Percentiles rank a stretch among this genome's conserved stretches.
These are phyloP conservation scores for Thozetella sp. DNA, from an alignment of 495 filamentous ascomycete genomes.

Conservation along the genomic window DNA sequence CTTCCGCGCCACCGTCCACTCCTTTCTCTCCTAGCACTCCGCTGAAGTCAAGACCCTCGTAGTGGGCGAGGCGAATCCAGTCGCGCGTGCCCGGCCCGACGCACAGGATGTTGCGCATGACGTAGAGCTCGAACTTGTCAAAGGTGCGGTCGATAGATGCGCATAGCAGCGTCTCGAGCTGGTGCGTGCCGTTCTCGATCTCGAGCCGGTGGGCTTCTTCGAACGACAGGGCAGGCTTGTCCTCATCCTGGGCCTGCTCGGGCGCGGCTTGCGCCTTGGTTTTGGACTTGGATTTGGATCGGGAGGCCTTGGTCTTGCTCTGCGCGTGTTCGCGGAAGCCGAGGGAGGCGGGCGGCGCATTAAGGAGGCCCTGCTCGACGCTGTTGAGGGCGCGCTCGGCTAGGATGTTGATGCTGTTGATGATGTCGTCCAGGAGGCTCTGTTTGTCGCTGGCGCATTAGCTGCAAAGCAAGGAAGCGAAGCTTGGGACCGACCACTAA, in stretches of 20 bases:
- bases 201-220: slow-evolving; percentile 67
- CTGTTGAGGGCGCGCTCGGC: slow-evolving; percentile 82
- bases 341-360: slow-evolving; percentile 68
- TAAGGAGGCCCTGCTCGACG: slow-evolving; percentile 78
- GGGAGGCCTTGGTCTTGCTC: slow-evolving; percentile 34
- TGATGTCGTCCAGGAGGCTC: slow-evolving; percentile 95
- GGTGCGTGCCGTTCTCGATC: slow-evolving; percentile 87
- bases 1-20: slow-evolving; percentile 8
- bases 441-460: slow-evolving; percentile 34
- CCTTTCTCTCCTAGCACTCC: neutral
- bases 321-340: slow-evolving; percentile 62
- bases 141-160: slow-evolving; percentile 94
- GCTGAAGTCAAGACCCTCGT: slow-evolving; percentile 57
- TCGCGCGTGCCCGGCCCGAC: slow-evolving; percentile 68
- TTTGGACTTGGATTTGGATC: neutral
- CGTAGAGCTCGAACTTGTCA: slow-evolving; percentile 94
- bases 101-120: slow-evolving; percentile 84
- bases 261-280: neutral
- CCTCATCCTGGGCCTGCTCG: slow-evolving; percentile 35
- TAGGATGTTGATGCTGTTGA: slow-evolving; percentile 91
- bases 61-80: slow-evolving; percentile 84
- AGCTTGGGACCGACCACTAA: slow-evolving; percentile 41
- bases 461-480: neutral
- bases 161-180: slow-evolving; percentile 93
- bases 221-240: slow-evolving; percentile 49